These are phyloP conservation scores for Vicia faba DNA, from an alignment of 306 rosid species.

Conservation along the genomic window DNA sequence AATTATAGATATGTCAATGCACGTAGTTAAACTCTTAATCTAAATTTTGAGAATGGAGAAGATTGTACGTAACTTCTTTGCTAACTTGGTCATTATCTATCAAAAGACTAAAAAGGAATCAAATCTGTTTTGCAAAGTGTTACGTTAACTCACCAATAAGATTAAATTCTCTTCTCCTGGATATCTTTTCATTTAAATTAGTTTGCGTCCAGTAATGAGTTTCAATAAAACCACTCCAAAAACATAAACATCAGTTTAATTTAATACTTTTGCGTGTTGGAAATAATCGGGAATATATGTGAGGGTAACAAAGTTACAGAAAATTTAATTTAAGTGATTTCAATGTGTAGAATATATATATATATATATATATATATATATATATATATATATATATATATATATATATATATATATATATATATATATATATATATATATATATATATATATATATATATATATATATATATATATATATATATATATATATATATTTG, in stretches of 20 bases:
- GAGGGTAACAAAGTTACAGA: conserved; percentile 2
- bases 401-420: too few species aligned
- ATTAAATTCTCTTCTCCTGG: conserved; percentile 92
- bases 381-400: too few species aligned
- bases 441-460: too few species aligned
- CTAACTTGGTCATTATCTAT: conserved; percentile 2
- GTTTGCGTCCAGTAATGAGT: conserved; percentile 90
- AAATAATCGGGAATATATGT: conserved; percentile 93
- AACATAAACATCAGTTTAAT: conserved; percentile 92
- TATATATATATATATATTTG: too few species aligned
- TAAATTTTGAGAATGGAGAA: conserved; percentile 6
- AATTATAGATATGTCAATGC: conserved; percentile 26
- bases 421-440: too few species aligned
- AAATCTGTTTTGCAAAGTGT: conserved; percentile 7
- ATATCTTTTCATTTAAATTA: conserved; percentile 71
- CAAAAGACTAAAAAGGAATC: conserved; percentile 24
- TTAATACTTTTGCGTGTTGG: conserved; percentile 94
- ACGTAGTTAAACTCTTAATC: not conserved
- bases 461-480: too few species aligned
- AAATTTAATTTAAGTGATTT: conserved; percentile 18
- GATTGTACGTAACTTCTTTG: conserved; percentile 12
- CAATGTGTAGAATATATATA: not conserved
- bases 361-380: too few species aligned
- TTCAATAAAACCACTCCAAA: conserved; percentile 90
- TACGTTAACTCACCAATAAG: conserved; percentile 72